Base-by-base conservation (phyloP, 1,284 basidiomycete species). In the Ustanciosporium gigantosporum region DNA sequence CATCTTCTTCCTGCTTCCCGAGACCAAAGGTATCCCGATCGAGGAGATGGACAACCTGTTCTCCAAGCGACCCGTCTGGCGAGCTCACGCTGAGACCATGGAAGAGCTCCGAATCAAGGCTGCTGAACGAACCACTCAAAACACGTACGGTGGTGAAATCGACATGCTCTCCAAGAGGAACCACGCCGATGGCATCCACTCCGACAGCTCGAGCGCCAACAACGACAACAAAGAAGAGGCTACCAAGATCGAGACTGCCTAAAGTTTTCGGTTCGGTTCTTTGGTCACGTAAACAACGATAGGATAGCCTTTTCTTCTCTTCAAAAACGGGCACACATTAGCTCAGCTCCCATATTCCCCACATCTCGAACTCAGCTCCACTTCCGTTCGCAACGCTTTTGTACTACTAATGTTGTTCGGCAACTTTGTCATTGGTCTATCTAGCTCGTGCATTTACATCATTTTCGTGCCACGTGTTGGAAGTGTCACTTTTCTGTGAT, bases 1-100 rank as follows among this genome's bases (percentile, higher is more conserved):
- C 42, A 66, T 80, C 34, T 69, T 83, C 6, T 82, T 84, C 56
- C 42, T 80, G 49, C 84, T 90, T 0, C 88, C 87, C 1, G 88
- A 90, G 79, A 90, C 88, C 13, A 86, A 86, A 24, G 85, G 86
- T 44, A 79, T 87, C 3, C 84, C 87, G 7, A 78, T 89, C 2
- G 88, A 90, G 66, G 87, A 88, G 73, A 85, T 89, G 46, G 65
- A 69, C 38, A 47, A 46, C 23, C 41, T 61, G 11, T 52, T 59
- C 34, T 32, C 15, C 7, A 61, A 46, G 31, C 16, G 55, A 15
- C 65, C 59, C 3, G 23, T 20, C 17, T 19, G 59, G 14, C 32
- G 42, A 17, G 59, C 59, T 1, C 59, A 62, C 35, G 19, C 20
- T 13, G 20, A 36, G 25, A 39, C 52, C 3, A 20, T 62, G 20